phyloP scores from a whole-genome alignment of 1,139 yeast genomes.

The Saccharomyces uvarum region DNA sequence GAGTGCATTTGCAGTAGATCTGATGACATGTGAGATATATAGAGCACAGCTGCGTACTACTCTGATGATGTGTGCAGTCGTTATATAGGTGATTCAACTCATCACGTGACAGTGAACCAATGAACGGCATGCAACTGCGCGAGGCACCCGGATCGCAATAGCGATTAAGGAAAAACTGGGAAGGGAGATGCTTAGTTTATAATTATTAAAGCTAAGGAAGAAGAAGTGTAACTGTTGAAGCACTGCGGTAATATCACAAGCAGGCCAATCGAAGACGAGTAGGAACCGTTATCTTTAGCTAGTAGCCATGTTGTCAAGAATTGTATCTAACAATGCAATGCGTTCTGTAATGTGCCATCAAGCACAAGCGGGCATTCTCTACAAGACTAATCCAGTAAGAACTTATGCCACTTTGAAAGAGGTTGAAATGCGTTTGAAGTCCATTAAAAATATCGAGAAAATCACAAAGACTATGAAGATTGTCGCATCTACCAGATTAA shows the following conservation, averaged over 20 bases:
- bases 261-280: background rate
- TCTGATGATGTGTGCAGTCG: background rate
- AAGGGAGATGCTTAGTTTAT: background rate
- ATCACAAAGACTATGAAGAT: constrained; percentile 99
- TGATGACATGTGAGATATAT: too few relatives aligned
- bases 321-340: constrained; percentile 1
- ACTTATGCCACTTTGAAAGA: constrained; percentile 97
- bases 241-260: background rate
- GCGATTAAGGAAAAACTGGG: background rate
- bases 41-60: too few relatives aligned
- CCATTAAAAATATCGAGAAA: constrained; percentile 96
- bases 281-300: background rate
- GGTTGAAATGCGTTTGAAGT: constrained; percentile 95
- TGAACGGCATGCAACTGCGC: background rate
- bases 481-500: constrained; percentile 95
- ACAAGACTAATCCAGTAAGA: constrained; percentile 36
- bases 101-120: constrained; percentile 3
- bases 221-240: background rate
- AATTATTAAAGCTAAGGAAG: background rate
- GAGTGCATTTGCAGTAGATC: too few relatives aligned
- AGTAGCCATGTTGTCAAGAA: constrained; percentile 5
- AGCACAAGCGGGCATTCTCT: constrained; percentile 1
- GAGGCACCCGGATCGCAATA: background rate
- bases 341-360: constrained; percentile 1
- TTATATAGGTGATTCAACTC: background rate